Percentiles rank a stretch among this genome's conserved stretches.
These are phyloP conservation scores for Phytophthora ramorum DNA, from an alignment of 352 stramenopile species.

Conservation along the genomic window DNA sequence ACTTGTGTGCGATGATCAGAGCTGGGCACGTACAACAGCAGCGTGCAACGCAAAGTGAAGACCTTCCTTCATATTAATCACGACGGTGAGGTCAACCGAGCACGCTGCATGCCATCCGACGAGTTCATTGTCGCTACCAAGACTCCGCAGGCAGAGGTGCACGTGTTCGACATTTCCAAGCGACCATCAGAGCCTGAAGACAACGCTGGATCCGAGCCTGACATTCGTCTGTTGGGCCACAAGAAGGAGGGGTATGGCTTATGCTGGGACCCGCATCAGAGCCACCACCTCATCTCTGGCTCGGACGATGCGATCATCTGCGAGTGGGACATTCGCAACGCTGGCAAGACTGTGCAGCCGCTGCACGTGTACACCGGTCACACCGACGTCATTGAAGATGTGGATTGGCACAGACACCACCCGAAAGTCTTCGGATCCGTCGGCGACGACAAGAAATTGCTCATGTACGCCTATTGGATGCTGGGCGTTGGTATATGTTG, in stretches of 20 bases:
- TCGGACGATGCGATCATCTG: slow-evolving; percentile 97
- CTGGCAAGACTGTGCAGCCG: slow-evolving; percentile 81
- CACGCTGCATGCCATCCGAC: slow-evolving; percentile 98
- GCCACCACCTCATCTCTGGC: slow-evolving; percentile 91
- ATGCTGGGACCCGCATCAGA: slow-evolving; percentile 93
- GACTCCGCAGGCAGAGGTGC: slow-evolving; percentile 93
- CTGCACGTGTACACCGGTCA: slow-evolving; percentile 93
- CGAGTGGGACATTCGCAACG: slow-evolving; percentile 95
- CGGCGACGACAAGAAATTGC: slow-evolving; percentile 95
- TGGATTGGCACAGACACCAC: slow-evolving; percentile 96
- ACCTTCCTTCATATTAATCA: slow-evolving; percentile 97
- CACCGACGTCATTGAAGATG: slow-evolving; percentile 96
- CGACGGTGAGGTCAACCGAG: slow-evolving; percentile 98
- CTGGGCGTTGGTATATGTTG: neutral
- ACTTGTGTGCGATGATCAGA: slow-evolving; percentile 35
- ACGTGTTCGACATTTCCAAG: slow-evolving; percentile 98
- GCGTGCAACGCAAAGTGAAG: slow-evolving; percentile 92
- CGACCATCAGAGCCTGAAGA: slow-evolving; percentile 92
- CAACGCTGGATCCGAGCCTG: slow-evolving; percentile 70
- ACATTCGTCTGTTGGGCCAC: slow-evolving; percentile 78
- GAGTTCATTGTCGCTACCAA: slow-evolving; percentile 98
- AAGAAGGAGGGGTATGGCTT: slow-evolving; percentile 95
- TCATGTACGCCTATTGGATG: slow-evolving; percentile 70
- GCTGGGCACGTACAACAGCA: slow-evolving; percentile 74
- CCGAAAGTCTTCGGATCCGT: slow-evolving; percentile 96